Conservation (phyloP, 2,329 filamentous ascomycete genomes). For the Monascus ruber region DNA sequence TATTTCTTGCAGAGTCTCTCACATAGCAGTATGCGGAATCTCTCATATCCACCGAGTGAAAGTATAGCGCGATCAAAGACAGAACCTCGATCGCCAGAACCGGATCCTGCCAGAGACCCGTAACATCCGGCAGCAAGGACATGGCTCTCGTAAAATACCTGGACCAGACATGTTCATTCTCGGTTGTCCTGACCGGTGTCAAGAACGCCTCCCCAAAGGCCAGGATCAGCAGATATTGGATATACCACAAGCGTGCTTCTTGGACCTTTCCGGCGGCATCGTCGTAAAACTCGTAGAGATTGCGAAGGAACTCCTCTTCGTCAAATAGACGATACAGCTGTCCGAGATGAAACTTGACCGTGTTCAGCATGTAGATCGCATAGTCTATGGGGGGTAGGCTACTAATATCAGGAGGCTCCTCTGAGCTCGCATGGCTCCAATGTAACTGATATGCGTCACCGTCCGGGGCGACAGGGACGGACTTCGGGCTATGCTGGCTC, state of each 20-base stretch:
- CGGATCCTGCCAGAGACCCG: slow-evolving; percentile 29
- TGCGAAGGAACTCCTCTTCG: slow-evolving; percentile 36
- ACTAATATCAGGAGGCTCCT: slow-evolving; percentile 17
- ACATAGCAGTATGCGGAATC: slow-evolving; percentile 41
- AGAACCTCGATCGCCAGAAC: slow-evolving; percentile 36
- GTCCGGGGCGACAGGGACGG: slow-evolving; percentile 34
- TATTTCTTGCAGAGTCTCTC: slow-evolving; percentile 5
- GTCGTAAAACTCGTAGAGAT: slow-evolving; percentile 29
- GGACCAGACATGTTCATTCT: slow-evolving; percentile 30
- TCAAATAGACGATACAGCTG: slow-evolving; percentile 45
- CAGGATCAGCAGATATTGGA: slow-evolving; percentile 40
- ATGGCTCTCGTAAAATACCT: slow-evolving; percentile 35
- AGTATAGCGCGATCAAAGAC: slow-evolving; percentile 39
- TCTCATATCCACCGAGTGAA: slow-evolving; percentile 40
- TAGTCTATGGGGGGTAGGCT: slow-evolving; percentile 40
- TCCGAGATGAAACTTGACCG: slow-evolving; percentile 44
- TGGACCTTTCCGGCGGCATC: slow-evolving; percentile 14
- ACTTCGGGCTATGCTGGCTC: slow-evolving; percentile 26
- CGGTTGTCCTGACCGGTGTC: slow-evolving; percentile 22
- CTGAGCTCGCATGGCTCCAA: slow-evolving; percentile 33
- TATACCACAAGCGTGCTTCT: slow-evolving; percentile 33
- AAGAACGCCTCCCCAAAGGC: slow-evolving; percentile 43
- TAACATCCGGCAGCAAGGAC: slow-evolving; percentile 29
- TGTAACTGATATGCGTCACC: slow-evolving; percentile 38
- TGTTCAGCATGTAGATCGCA: slow-evolving; percentile 42